Percentiles rank a stretch among this genome's conserved stretches.
phyloP scores from a whole-genome alignment of 2,329 filamentous ascomycete species.

The Dothidotthia symphoricarpi region DNA sequence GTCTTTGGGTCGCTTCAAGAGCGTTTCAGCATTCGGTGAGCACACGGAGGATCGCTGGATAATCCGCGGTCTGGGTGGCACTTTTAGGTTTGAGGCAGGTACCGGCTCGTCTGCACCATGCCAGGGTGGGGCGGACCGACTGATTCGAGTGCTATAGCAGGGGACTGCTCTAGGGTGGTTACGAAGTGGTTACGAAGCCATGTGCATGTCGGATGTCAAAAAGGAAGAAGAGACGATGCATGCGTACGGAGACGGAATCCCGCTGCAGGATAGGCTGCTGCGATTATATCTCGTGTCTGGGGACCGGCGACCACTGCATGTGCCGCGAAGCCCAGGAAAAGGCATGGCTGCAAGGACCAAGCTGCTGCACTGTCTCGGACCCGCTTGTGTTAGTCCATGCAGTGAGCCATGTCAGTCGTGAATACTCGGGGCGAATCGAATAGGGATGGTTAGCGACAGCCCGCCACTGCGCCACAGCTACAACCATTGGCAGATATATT shows the following conservation, averaged over 20 bases:
- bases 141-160: constrained; percentile 22
- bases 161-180: constrained; percentile 13
- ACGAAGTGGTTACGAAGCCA: constrained; percentile 10
- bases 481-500: constrained; percentile 18
- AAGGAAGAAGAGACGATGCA: constrained; percentile 10
- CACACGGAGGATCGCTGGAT: constrained; percentile 24
- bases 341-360: constrained; percentile 17
- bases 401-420: constrained; percentile 12
- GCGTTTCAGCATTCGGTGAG: constrained; percentile 42
- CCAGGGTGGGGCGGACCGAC: constrained; percentile 23
- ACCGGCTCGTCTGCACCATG: constrained; percentile 24
- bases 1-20: constrained; percentile 40
- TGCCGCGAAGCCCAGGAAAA: constrained; percentile 17
- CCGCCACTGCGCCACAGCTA: constrained; percentile 13
- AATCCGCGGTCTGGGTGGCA: constrained; percentile 25
- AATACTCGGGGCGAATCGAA: constrained; percentile 11
- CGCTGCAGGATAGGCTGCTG: constrained; percentile 10
- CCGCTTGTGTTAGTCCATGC: constrained; percentile 23
- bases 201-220: constrained; percentile 9
- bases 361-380: constrained; percentile 17
- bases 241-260: constrained; percentile 9
- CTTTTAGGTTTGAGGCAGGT: constrained; percentile 28
- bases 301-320: constrained; percentile 17
- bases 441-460: constrained; percentile 22
- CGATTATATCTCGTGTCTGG: constrained; percentile 18